Conservation (phyloP, 2,329 filamentous ascomycete genomes). For the Madurella fahalii region DNA sequence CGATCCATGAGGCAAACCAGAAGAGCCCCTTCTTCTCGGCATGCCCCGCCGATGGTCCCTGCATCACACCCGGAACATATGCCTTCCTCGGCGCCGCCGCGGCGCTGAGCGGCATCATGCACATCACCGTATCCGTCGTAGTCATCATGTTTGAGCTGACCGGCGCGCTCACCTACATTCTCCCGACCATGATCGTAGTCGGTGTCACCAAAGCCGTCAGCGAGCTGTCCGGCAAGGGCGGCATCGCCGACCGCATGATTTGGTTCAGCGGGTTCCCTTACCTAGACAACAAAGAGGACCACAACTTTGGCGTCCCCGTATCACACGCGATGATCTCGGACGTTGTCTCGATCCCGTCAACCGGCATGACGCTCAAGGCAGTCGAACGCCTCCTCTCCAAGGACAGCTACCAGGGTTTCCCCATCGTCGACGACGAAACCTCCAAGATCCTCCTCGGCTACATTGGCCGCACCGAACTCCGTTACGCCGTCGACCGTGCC, state of each 20-base stretch:
- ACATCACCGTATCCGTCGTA: slow-evolving; percentile 92
- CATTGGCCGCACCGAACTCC: slow-evolving; percentile 85
- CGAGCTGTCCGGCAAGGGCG: slow-evolving; percentile 88
- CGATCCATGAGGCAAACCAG: slow-evolving; percentile 79
- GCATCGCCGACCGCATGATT: slow-evolving; percentile 97
- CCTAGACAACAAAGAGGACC: slow-evolving; percentile 94
- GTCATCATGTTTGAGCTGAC: slow-evolving; percentile 99
- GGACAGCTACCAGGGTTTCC: slow-evolving; percentile 87
- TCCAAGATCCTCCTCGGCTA: slow-evolving; percentile 79
- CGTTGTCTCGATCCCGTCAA: slow-evolving; percentile 68
- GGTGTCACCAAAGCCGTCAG: slow-evolving; percentile 93
- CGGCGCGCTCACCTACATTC: slow-evolving; percentile 92
- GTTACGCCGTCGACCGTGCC: slow-evolving; percentile 81
- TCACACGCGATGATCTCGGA: slow-evolving; percentile 82
- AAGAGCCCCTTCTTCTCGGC: slow-evolving; percentile 79
- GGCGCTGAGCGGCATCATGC: slow-evolving; percentile 93
- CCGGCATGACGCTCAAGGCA: slow-evolving; percentile 69
- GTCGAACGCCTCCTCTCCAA: slow-evolving; percentile 72
- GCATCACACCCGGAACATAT: slow-evolving; percentile 96
- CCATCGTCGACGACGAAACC: slow-evolving; percentile 72
- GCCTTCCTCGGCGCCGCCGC: slow-evolving; percentile 91
- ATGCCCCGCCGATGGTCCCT: slow-evolving; percentile 86
- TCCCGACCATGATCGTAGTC: slow-evolving; percentile 98
- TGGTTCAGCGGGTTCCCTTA: slow-evolving; percentile 98
- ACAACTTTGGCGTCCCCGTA: slow-evolving; percentile 92